Evolutionary conservation across 2,329 filamentous ascomycete genomes (phyloP), one percentile per base, ranked within the genome.

Genomic region (Fusarium sp.): DNA sequence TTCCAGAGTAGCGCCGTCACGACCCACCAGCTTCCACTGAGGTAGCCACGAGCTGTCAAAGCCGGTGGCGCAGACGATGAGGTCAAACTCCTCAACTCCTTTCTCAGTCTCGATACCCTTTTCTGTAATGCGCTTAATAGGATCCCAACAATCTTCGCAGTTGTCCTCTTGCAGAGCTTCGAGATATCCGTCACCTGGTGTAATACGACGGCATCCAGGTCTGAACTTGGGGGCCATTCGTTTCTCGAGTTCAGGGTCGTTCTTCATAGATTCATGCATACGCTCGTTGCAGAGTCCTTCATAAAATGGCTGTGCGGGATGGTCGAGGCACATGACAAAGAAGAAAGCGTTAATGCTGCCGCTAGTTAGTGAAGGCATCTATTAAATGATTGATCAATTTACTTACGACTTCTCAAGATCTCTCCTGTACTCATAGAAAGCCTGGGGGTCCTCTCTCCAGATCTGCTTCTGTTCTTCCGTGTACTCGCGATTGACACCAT

Each of bases 281-380:
- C 57, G 41, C 24, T 59, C 57, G 2, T 40, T 59, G 20, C 57
- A 59, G 2, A 59, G 11, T 7, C 57, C 57, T 45, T 59, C 48
- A 11, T 54, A 59, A 11, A 46, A 54, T 11, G 57, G 48, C 4
- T 59, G 57, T 15, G 57, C 40, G 1, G 57, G 57, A 24, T 54
- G 48, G 8, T 59, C 57, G 22, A 59, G 57, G 13, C 57, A 59
- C 57, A 59, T 59, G 11, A 54, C 57, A 20, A 59, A 59, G 24
- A 59, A 59, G 24, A 59, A 54, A 9, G 47, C 57, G 44, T 59
- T 59, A 8, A 54, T 29, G 5, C 57, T 59, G 4, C 12, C 32
- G 15, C 6, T 9, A 15, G 4, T 57, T 29, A 57, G 25, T 6
- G 5, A 9, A 6, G 15, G 6, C 18, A 6, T 8, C 6, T 24